phyloP scores from a whole-genome alignment of 345 rosid species.

The Carallia pectinifolia region DNA sequence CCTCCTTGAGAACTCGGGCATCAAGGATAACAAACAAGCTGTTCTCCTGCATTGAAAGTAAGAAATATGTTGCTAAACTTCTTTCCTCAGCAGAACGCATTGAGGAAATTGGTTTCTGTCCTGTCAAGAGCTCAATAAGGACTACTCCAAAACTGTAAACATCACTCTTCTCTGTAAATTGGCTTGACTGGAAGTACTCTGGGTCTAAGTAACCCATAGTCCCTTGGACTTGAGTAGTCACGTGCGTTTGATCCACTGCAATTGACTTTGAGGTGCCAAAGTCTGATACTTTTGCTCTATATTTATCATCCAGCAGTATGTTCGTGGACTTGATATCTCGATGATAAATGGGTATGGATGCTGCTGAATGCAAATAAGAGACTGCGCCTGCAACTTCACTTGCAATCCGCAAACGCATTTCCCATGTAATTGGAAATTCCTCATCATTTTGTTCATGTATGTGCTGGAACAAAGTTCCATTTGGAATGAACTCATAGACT shows the following conservation, averaged over 20 bases:
- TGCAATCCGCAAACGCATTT: background rate
- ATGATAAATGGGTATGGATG: conserved; percentile 2
- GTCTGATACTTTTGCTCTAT: conserved; percentile 6
- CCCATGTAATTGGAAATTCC: background rate
- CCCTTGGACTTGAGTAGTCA: conserved; percentile 9
- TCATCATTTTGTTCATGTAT: background rate
- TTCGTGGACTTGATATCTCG: conserved; percentile 2
- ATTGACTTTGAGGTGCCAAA: background rate
- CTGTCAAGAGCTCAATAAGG: conserved; percentile 1
- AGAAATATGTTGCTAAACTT: background rate
- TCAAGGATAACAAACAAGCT: background rate
- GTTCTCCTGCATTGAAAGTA: background rate
- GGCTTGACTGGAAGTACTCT: conserved; percentile 8
- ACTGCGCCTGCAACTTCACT: conserved; percentile 1
- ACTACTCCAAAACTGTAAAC: conserved; percentile 6
- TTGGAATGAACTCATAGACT: background rate
- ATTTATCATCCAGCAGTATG: conserved; percentile 6
- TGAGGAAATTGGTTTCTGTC: background rate
- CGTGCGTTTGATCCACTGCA: conserved; percentile 6
- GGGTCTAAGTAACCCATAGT: conserved; percentile 9
- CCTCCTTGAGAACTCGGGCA: background rate
- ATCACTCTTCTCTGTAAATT: background rate
- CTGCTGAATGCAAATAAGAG: conserved; percentile 5
- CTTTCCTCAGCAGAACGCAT: background rate
- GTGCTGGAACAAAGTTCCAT: background rate